Base-by-base conservation (phyloP, 108 stramenopile species). In the Cyclotella cryptica region DNA sequence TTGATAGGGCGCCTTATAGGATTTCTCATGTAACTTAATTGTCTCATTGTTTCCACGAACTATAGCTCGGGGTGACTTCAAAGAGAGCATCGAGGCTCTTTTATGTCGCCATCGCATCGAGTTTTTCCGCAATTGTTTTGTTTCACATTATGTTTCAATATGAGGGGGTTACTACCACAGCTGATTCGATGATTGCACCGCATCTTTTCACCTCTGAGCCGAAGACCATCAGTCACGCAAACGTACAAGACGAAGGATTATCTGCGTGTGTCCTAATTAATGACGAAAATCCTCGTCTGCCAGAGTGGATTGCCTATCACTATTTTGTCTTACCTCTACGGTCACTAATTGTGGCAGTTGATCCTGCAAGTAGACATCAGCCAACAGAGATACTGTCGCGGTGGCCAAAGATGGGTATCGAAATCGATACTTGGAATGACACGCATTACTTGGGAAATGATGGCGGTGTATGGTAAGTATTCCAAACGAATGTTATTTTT, bases 221-320 rank as follows among this genome's bases (percentile, higher is more conserved):
- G 2, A 35, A 6, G 39, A 35, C 14, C 3, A 65, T 2, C 21
- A 7, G 10, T 46, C 43, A 41, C 41, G 15, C n/a, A 26, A 22
- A 15, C 44, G 13, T 65, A 19, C 1, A 22, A 17, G 45, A 65
- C 9, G 77, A 79, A 10, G 72, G 77, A 30, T 22, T 83, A 7
- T 74, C 86, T 2, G 90, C 86, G 13, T 90, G 90, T 66, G 62
- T 90, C 14, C 51, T 90, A 13, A 86, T 90, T 0, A 90, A 88
- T 75, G 90, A 90, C 35, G 83, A 84, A 67, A 84, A 88, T 70
- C 83, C 62, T 14, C 52, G 76, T 1, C 47, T 87, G 41, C 79
- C 83, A 39, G 83, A 87, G 69, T 90, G 92, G 89, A 41, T 92
- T 12, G 91, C 91, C 41, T 92, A 92, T 81, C 91, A 92, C 58